Percentiles rank a stretch among this genome's conserved stretches.
Evolutionary conservation across 2,329 filamentous ascomycete genomes (phyloP).

Genomic region (Neurospora sp.): DNA sequence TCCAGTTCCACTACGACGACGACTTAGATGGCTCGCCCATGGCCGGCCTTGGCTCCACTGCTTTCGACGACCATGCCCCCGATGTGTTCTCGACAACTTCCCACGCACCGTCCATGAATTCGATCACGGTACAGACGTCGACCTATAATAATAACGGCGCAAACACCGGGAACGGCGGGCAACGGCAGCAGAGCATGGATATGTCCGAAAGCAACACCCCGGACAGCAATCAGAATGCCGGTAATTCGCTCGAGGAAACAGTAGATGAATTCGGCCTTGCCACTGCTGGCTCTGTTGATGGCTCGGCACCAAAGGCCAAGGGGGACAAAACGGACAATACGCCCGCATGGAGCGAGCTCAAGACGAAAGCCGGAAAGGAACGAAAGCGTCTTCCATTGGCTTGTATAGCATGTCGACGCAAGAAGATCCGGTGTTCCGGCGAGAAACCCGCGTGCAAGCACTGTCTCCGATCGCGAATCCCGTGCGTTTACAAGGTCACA

Average conservation of each 20-base stretch:
- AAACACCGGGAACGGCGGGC: constrained; percentile 18
- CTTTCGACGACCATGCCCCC: constrained; percentile 23
- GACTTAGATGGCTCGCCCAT: constrained; percentile 33
- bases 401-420: constrained; percentile 89
- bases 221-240: constrained; percentile 32
- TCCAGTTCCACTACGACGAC: constrained; percentile 40
- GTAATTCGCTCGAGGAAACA: constrained; percentile 42
- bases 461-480: constrained; percentile 82
- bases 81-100: constrained; percentile 23
- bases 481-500: constrained; percentile 96
- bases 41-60: constrained; percentile 26
- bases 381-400: constrained; percentile 85
- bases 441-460: constrained; percentile 98
- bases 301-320: constrained; percentile 43
- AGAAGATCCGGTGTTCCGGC: constrained; percentile 96
- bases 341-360: constrained; percentile 71
- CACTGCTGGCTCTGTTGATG: constrained; percentile 36
- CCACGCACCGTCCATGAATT: constrained; percentile 24
- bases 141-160: constrained; percentile 15
- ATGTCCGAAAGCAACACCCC: constrained; percentile 36
- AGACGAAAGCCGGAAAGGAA: constrained; percentile 91
- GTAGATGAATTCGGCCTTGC: constrained; percentile 51
- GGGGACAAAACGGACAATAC: constrained; percentile 49
- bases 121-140: constrained; percentile 26
- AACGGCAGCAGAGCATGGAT: constrained; percentile 24